Percentiles rank a stretch among this genome's conserved stretches.
Evolutionary conservation across 441 rosid species (phyloP).

Genomic region (Euphorbia corollata): DNA sequence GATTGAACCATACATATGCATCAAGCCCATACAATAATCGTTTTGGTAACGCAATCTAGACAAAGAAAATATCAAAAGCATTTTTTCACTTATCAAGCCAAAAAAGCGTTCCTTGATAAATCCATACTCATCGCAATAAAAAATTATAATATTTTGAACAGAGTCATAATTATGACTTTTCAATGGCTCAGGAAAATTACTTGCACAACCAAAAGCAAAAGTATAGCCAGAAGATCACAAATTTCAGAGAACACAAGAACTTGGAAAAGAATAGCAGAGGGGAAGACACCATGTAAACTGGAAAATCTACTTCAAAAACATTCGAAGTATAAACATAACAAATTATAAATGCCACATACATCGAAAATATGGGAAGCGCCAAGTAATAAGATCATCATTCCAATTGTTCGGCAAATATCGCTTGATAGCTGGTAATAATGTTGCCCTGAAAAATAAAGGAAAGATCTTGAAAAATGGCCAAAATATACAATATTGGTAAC

Average conservation of each 20-base stretch:
- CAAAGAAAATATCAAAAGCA: no score
- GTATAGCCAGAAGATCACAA: not conserved
- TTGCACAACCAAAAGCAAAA: not conserved
- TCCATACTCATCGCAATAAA: not conserved
- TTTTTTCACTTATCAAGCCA: no score
- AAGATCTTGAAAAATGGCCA: slow-evolving; percentile 14
- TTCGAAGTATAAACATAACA: slow-evolving; percentile 2
- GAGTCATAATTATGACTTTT: not conserved
- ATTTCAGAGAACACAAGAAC: not conserved
- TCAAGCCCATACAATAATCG: not conserved
- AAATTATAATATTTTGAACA: not conserved
- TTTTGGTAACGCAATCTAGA: not conserved
- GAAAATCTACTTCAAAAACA: not conserved
- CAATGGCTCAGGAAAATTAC: not conserved
- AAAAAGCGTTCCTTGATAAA: not conserved
- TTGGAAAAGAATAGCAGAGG: not conserved
- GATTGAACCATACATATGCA: not conserved
- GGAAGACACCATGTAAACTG: not conserved
- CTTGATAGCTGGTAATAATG: slow-evolving; percentile 67
- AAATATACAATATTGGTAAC: not conserved
- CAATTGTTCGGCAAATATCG: slow-evolving; percentile 62
- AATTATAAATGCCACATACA: slow-evolving; percentile 43
- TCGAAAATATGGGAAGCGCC: slow-evolving; percentile 70
- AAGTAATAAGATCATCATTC: slow-evolving; percentile 67
- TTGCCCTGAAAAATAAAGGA: slow-evolving; percentile 51